Evolutionary conservation across 106 monocot species (phyloP).

Genomic region (Hemerocallis citrina): DNA sequence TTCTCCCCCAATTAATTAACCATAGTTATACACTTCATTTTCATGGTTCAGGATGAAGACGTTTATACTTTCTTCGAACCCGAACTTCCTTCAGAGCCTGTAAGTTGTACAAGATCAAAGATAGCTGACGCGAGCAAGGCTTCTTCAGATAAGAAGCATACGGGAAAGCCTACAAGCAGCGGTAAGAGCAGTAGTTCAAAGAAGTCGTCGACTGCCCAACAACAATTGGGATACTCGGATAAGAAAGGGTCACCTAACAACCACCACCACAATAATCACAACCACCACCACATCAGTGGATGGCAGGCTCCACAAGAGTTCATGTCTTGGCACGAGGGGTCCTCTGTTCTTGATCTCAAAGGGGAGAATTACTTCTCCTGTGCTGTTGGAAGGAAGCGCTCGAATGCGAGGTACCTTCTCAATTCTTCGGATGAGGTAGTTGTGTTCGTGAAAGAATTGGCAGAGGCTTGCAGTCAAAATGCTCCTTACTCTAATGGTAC

Average conservation of each 20-base stretch:
- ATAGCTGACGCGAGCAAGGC: slow-evolving; percentile 37
- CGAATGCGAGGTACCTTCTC: slow-evolving; percentile 75
- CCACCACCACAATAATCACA: no score
- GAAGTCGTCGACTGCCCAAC: background rate
- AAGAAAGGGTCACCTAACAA: slow-evolving; percentile 23
- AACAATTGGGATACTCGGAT: slow-evolving; percentile 26
- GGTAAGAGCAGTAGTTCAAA: slow-evolving; percentile 37
- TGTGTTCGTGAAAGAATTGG: slow-evolving; percentile 59
- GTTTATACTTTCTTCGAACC: slow-evolving; percentile 52
- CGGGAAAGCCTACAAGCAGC: slow-evolving; percentile 32
- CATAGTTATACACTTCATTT: no score
- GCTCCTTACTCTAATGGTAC: background rate
- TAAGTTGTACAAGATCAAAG: slow-evolving; percentile 48
- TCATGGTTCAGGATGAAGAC: slow-evolving; percentile 6
- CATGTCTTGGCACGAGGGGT: slow-evolving; percentile 38
- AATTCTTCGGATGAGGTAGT: slow-evolving; percentile 86
- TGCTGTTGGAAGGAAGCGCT: slow-evolving; percentile 17
- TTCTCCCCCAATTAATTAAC: no score
- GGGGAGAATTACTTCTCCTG: slow-evolving; percentile 13
- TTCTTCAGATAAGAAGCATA: slow-evolving; percentile 32
- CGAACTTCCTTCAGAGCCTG: slow-evolving; percentile 77
- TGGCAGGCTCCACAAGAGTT: no score
- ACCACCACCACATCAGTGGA: background rate
- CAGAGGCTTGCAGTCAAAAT: slow-evolving; percentile 16
- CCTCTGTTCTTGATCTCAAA: slow-evolving; percentile 12